Conservation (phyloP, 495 filamentous ascomycete species). For the Aspergillus conjunctus region DNA sequence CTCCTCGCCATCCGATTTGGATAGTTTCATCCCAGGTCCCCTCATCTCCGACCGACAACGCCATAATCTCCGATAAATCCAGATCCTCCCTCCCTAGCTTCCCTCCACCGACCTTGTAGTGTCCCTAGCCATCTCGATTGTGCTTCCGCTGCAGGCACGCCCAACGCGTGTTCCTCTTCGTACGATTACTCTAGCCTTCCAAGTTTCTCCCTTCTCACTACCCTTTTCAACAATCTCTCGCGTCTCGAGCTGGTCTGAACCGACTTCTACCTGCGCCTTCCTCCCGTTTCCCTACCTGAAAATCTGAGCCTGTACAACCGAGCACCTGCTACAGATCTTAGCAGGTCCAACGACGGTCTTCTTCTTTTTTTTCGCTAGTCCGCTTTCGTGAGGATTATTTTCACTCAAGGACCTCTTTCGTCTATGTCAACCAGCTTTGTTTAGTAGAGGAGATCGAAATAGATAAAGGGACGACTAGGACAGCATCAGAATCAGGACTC, state of each 20-base stretch:
- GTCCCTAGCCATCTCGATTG: slow-evolving; percentile 22
- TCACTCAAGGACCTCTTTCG: neutral
- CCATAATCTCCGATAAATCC: slow-evolving; percentile 6
- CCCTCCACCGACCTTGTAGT: slow-evolving; percentile 1
- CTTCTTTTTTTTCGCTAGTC: neutral
- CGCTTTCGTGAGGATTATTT: neutral
- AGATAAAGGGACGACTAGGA: slow-evolving; percentile 13
- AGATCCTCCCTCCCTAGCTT: slow-evolving; percentile 10
- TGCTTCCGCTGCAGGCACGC: slow-evolving; percentile 23
- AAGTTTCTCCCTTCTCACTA: neutral
- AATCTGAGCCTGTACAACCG: neutral
- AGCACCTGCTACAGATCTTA: neutral
- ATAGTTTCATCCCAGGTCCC: neutral
- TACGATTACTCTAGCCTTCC: slow-evolving; percentile 10
- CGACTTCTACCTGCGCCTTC: neutral
- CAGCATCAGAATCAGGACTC: neutral
- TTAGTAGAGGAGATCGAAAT: slow-evolving; percentile 9
- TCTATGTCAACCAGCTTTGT: slow-evolving; percentile 17
- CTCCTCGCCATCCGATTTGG: too few species aligned
- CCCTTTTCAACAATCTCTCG: neutral
- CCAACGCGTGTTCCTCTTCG: slow-evolving; percentile 25
- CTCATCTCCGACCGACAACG: neutral
- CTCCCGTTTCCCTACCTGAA: neutral
- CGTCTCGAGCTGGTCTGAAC: neutral
- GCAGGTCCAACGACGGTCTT: neutral